A percentile compares a stretch with the other conserved stretches of the same genome.
Evolutionary conservation across 2,329 filamentous ascomycete genomes (phyloP).

Genomic region (Fusarium pseudograminearum): DNA sequence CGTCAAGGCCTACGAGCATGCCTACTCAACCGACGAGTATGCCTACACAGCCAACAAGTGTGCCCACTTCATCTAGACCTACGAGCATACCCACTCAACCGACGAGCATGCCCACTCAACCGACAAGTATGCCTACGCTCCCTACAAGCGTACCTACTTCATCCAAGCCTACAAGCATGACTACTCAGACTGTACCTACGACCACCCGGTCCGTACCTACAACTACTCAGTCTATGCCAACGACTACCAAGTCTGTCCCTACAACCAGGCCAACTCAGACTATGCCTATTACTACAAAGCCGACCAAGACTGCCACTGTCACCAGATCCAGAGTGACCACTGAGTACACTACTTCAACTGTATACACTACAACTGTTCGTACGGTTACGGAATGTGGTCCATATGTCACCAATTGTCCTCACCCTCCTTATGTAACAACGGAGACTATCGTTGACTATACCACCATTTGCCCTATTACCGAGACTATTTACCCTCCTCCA

Average conservation of each 20-base stretch:
- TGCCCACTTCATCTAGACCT: too few relatives aligned
- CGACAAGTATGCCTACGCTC: not conserved
- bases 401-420: slow-evolving; percentile 33
- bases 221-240: not conserved
- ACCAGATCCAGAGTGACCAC: slow-evolving; percentile 9
- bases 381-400: not conserved
- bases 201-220: not conserved
- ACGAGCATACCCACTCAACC: too few relatives aligned
- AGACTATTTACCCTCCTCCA: not conserved
- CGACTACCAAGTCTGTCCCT: not conserved
- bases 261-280: not conserved
- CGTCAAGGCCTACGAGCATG: too few relatives aligned
- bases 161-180: not conserved
- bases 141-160: not conserved
- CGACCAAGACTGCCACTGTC: not conserved
- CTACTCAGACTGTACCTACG: not conserved
- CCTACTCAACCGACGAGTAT: too few relatives aligned
- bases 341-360: slow-evolving; percentile 25
- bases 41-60: too few relatives aligned
- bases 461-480: slow-evolving; percentile 11
- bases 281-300: not conserved
- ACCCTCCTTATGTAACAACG: slow-evolving; percentile 26
- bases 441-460: slow-evolving; percentile 40
- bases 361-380: slow-evolving; percentile 38
- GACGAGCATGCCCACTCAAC: not conserved